A percentile compares a stretch with the other conserved stretches of the same genome.
phyloP scores from a whole-genome alignment of 73 alveolate species.

The Tetrahymena thermophila region DNA sequence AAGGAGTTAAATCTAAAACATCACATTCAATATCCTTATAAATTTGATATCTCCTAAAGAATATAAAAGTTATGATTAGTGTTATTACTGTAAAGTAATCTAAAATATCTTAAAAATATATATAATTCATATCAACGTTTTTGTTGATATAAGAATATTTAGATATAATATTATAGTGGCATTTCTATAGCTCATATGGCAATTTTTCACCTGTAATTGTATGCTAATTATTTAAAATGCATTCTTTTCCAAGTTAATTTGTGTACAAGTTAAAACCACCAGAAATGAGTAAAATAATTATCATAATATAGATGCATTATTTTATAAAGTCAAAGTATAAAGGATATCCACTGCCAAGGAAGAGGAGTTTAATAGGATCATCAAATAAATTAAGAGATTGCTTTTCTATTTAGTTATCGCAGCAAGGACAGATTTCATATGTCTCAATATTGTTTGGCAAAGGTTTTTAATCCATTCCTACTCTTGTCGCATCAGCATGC shows the following conservation, averaged over 20 bases:
- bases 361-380: conserved; percentile 5
- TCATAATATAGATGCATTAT: background rate
- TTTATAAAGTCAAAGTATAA: conserved; percentile 22
- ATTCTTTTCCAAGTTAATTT: conserved; percentile 15
- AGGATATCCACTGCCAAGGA: conserved; percentile 36
- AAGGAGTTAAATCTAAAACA: conserved; percentile 39
- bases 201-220: background rate
- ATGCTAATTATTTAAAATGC: background rate
- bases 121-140: background rate
- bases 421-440: conserved; percentile 23
- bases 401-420: conserved; percentile 7
- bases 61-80: background rate
- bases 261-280: conserved; percentile 3
- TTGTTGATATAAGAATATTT: conserved; percentile 2
- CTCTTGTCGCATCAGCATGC: conserved; percentile 19
- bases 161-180: background rate
- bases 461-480: conserved; percentile 5
- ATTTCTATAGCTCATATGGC: background rate
- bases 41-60: conserved; percentile 3
- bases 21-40: conserved; percentile 26
- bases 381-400: background rate
- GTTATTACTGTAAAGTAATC: background rate
- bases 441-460: background rate
- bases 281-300: background rate
- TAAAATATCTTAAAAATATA: background rate